Evolutionary conservation across 1,284 basidiomycete species (phyloP), one percentile per base, ranked within the genome.

Genomic region (Ustilago sp.): DNA sequence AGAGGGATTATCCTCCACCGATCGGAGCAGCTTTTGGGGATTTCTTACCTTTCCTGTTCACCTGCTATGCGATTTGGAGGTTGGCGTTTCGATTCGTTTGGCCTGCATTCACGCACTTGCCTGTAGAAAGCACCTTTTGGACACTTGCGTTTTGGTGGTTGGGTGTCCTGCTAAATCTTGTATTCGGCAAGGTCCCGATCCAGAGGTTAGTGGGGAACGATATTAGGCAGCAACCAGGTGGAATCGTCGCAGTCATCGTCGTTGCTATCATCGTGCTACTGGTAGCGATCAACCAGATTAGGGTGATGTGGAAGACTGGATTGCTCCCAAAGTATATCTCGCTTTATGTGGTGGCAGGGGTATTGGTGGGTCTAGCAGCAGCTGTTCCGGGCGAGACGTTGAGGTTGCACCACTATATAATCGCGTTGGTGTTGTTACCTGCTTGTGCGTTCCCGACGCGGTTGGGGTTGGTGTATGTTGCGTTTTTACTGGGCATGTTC

Each of bases 251-350:
- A 1, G 88, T 94, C 23, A 89, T 94, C 71, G 89, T 94, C 58
- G 83, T 92, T 34, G 82, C 93, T 39, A 87, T 93, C 64, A 85
- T 94, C 45, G 81, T 82, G 8, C 43, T 82, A n/a, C 31, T 78
- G 39, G 57, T 84, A 5, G 79, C 74, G 34, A 78, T 92, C 57
- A 94, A 94, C 83, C 94, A 95, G 87, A 82, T 92, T 7, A 89
- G 92, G n/a, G 90, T 94, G 48, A 92, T 94, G 64, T 90, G 93
- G 57, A 92, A 92, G 85, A 93, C 92, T 0, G 93, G 94, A 0
- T 92, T 91, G 90, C 87, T 95, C 35, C 90, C 91, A 4, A 89
- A 91, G 81, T 94, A 94, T 82, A 65, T 84, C 1, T 53, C 67
- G n/a, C 43, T 82, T 11, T 81, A 81, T 43, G 32, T 90, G 35